Conservation (phyloP, 306 rosid species). For the Alnus glutinosa region DNA sequence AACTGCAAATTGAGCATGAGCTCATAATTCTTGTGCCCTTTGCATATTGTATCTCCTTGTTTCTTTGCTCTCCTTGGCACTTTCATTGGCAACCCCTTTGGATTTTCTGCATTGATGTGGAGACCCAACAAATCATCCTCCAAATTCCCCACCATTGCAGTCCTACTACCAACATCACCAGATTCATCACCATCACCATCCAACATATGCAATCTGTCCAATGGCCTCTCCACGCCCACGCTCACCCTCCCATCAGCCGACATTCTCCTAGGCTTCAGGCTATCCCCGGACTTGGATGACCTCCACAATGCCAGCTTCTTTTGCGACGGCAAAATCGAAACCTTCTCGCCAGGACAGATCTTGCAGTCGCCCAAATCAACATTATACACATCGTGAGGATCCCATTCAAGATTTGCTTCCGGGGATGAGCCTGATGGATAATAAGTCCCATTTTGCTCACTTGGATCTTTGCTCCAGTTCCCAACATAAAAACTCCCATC, state of each 20-base stretch:
- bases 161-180: conserved; percentile 21
- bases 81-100: conserved; percentile 36
- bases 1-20: conserved; percentile 92
- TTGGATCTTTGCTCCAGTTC: conserved; percentile 59
- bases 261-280: conserved; percentile 55
- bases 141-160: conserved; percentile 34
- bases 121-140: conserved; percentile 41
- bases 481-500: conserved; percentile 78
- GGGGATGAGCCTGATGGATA: conserved; percentile 43
- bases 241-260: conserved; percentile 80
- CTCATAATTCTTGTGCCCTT: conserved; percentile 85
- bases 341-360: conserved; percentile 71
- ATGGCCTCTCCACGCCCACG: conserved; percentile 54
- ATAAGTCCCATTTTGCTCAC: conserved; percentile 60
- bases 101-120: conserved; percentile 30
- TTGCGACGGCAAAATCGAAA: conserved; percentile 68
- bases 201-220: conserved; percentile 65
- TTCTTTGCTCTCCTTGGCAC: conserved; percentile 57
- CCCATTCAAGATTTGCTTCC: conserved; percentile 62
- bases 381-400: conserved; percentile 67
- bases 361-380: conserved; percentile 40
- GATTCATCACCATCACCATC: conserved; percentile 38
- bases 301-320: conserved; percentile 85
- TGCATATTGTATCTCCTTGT: conserved; percentile 80
- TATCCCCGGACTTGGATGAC: conserved; percentile 55